Evolutionary conservation across 2,329 filamentous ascomycete species (phyloP), one percentile per base, ranked within the genome.

Genomic region (Paecilomyces variotii): DNA sequence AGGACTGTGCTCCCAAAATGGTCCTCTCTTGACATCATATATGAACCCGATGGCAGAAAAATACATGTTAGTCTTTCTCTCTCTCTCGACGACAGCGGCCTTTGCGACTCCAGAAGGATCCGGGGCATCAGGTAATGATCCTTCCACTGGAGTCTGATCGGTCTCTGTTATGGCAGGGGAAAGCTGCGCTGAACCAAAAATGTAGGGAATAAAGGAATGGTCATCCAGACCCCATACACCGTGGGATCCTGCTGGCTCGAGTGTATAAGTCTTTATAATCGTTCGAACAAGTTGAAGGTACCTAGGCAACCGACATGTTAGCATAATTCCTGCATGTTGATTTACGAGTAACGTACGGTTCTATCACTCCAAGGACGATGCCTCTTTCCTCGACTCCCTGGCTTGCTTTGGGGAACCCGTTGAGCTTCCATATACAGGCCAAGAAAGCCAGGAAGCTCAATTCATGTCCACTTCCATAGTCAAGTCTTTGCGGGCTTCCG

Each of bases 221-320:
- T 99, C 94, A 71, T 99, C 94, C n/a, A 99, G 81, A 24, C 94
- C 94, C 94, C 94, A 99, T 24, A 99, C 94, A 2, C 94, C 94
- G 70, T 97, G 94, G 1, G 93, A 96, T 2, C 94, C 94, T 4
- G 94, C 94, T 3, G 94, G 94, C 70, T 99, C 94, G 24, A 99
- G 84, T 0, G 87, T 97, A 72, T 97, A 99, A 2, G 87, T 93
- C 55, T 90, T 79, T 66, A 99, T 97, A 9, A 99, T 81, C 50
- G 83, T 85, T 45, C 94, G 87, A 53, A 96, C 80, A 1, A 97
- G 86, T 32, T 80, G 78, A n/a, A 96, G 79, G 68, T 96, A 96
- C 49, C 88, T 91, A 67, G 27, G 9, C 28, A 3, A 4, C 28
- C 10, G 11, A 55, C 58, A 12, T 12, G 59, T 60, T 62, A 19